Evolutionary conservation across 257 asterid species (phyloP).

Genomic region (Nicotiana paniculata): DNA sequence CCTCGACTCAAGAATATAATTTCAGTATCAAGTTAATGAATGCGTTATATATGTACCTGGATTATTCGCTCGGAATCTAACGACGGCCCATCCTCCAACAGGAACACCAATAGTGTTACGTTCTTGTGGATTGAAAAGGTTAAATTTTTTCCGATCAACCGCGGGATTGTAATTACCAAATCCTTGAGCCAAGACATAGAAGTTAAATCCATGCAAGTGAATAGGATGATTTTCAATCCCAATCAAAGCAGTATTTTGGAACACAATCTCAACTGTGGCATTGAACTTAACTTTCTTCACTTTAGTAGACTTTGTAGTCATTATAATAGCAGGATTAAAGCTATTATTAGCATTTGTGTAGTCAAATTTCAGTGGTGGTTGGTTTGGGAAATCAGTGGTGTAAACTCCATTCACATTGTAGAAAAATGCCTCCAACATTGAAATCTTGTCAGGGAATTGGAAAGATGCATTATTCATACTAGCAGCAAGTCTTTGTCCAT

Average conservation of each 20-base stretch:
- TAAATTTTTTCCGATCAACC: constrained; percentile 26
- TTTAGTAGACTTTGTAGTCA: constrained; percentile 38
- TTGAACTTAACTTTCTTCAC: constrained; percentile 36
- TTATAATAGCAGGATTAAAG: constrained; percentile 14
- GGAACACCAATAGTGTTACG: constrained; percentile 47
- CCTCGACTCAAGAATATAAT: no score
- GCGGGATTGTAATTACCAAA: constrained; percentile 43
- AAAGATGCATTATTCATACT: constrained; percentile 48
- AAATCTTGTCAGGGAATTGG: constrained; percentile 17
- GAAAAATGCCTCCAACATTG: constrained; percentile 36
- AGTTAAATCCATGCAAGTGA: constrained; percentile 49
- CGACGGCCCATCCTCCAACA: constrained; percentile 44
- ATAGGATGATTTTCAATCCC: constrained; percentile 57
- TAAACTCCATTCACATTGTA: constrained; percentile 15
- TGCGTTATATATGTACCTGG: constrained; percentile 25
- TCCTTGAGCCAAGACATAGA: constrained; percentile 48
- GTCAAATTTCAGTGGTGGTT: constrained; percentile 32
- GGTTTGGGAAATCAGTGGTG: constrained; percentile 25
- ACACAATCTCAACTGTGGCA: constrained; percentile 39
- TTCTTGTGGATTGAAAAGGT: constrained; percentile 44
- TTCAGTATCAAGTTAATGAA: no score
- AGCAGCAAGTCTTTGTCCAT: constrained; percentile 39
- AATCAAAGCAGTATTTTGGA: constrained; percentile 47
- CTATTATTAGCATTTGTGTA: constrained; percentile 27
- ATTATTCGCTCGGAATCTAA: constrained; percentile 47